phyloP scores from a whole-genome alignment of 495 filamentous ascomycete species.

The Tuber umbilicatum region DNA sequence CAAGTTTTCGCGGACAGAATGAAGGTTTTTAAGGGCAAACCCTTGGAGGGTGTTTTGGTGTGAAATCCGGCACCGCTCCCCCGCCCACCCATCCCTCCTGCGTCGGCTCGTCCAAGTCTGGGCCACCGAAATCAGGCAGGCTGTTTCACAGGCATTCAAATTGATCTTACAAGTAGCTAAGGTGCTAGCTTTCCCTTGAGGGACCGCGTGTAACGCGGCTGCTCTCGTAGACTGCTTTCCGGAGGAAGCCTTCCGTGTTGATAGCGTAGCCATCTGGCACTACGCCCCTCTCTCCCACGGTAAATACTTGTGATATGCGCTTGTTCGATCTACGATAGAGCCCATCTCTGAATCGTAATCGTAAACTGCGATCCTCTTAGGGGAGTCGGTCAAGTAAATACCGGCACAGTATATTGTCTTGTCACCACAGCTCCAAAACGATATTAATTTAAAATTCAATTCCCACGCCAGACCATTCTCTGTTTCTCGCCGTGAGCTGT shows the following conservation, averaged over 20 bases:
- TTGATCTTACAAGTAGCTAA: conserved; percentile 51
- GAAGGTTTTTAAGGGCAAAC: conserved; percentile 45
- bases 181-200: conserved; percentile 59
- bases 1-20: conserved; percentile 15
- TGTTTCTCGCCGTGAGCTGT: background rate
- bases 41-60: conserved; percentile 61
- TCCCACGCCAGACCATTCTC: background rate
- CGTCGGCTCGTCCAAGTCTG: conserved; percentile 50
- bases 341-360: conserved; percentile 63
- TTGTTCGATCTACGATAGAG: conserved; percentile 58
- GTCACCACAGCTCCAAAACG: conserved; percentile 48
- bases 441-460: background rate
- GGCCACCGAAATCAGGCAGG: conserved; percentile 63
- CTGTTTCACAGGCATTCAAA: conserved; percentile 62
- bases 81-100: conserved; percentile 57
- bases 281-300: conserved; percentile 52
- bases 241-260: conserved; percentile 65
- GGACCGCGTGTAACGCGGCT: conserved; percentile 59
- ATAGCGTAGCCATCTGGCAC: conserved; percentile 71
- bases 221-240: conserved; percentile 72
- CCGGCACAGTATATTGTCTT: conserved; percentile 84
- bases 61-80: conserved; percentile 60
- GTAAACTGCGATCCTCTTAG: conserved; percentile 64
- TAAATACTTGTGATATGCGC: conserved; percentile 62
- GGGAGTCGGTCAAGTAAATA: conserved; percentile 75